Conservation (phyloP, 2,329 filamentous ascomycete species). For the Colletotrichum sp. region DNA sequence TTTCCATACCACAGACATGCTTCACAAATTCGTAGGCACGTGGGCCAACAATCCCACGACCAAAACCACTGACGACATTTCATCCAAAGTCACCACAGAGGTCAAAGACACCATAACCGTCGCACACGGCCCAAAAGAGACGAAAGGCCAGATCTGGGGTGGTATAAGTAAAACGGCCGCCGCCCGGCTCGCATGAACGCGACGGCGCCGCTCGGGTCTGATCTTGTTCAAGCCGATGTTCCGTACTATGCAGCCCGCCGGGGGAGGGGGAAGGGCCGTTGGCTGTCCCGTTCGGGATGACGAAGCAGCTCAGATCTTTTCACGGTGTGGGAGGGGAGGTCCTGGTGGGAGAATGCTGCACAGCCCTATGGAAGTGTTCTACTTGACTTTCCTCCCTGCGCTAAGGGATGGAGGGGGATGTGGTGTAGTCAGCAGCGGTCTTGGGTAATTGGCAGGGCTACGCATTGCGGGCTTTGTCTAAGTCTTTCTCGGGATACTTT, state of each 20-base stretch:
- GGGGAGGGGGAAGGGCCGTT: not conserved
- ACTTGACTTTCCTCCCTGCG: not conserved
- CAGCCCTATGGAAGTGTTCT: not conserved
- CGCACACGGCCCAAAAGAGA: not conserved
- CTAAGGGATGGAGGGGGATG: not conserved
- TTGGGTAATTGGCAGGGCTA: not conserved
- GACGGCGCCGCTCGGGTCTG: not conserved
- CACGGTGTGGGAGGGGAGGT: not conserved
- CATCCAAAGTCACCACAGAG: not conserved
- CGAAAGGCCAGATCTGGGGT: not conserved
- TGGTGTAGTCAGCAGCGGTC: not conserved
- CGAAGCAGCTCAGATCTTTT: not conserved
- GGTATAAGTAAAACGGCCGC: not conserved
- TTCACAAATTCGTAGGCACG: not conserved
- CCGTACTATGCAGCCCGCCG: not conserved
- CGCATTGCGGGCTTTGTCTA: not conserved
- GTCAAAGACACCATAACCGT: not conserved
- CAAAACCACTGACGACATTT: not conserved
- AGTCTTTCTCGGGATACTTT: not conserved
- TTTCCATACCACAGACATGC: fast-evolving
- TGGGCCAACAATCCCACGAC: not conserved
- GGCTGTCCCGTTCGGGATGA: not conserved
- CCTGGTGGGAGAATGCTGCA: not conserved
- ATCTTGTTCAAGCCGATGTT: not conserved
- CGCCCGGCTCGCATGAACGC: not conserved